phyloP scores from a whole-genome alignment of 129 eudicot genomes.

The Logfia minima region DNA sequence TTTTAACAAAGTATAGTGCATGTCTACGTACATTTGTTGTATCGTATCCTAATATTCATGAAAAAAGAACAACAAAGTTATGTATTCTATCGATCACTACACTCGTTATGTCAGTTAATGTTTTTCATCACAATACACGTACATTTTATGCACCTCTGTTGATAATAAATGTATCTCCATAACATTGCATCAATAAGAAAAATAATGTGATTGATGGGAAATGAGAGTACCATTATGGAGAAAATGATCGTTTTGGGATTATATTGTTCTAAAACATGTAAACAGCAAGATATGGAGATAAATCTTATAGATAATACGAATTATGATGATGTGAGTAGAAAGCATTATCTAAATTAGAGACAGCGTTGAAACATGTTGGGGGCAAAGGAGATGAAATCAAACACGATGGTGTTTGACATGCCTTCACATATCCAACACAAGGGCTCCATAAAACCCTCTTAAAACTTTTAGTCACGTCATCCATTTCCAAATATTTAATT shows the following conservation, averaged over 20 bases:
- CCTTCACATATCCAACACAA: slow-evolving; percentile 34
- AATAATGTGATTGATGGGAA: not conserved
- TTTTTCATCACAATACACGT: too few relatives aligned
- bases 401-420: slow-evolving; percentile 27
- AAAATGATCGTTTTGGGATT: slow-evolving; percentile 14
- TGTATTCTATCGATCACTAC: too few relatives aligned
- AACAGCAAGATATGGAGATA: slow-evolving; percentile 14
- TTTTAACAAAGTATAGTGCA: too few relatives aligned
- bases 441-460: slow-evolving; percentile 34
- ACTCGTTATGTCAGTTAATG: too few relatives aligned
- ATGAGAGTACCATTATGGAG: slow-evolving; percentile 9
- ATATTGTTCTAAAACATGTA: not conserved
- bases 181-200: not conserved
- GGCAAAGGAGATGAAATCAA: slow-evolving; percentile 34
- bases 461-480: not conserved
- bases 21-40: too few relatives aligned
- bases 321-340: slow-evolving; percentile 22
- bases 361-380: slow-evolving; percentile 31
- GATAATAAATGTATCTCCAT: too few relatives aligned
- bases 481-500: not conserved
- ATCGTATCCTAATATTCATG: too few relatives aligned
- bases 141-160: too few relatives aligned
- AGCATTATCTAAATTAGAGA: slow-evolving; percentile 25
- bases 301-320: slow-evolving; percentile 5
- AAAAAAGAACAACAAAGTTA: too few relatives aligned